Conservation (phyloP, 2,329 filamentous ascomycete genomes). For the Penicillium sp. region DNA sequence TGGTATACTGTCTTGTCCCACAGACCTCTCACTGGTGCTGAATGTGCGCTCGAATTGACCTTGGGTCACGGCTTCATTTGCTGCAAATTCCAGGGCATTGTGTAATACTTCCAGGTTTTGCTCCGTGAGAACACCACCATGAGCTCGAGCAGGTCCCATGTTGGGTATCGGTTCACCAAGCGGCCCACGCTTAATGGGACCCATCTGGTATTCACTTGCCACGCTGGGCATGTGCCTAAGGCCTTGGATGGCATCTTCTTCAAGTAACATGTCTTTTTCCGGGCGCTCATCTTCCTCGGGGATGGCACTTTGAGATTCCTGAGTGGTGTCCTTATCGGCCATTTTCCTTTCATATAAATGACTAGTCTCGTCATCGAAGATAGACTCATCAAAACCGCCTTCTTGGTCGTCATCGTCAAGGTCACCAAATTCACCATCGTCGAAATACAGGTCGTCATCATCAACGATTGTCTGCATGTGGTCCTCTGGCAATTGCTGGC, state of each 20-base stretch:
- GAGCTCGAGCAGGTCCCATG: conserved; percentile 36
- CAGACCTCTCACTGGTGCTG: conserved; percentile 47
- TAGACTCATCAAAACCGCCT: conserved; percentile 48
- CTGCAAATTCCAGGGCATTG: conserved; percentile 78
- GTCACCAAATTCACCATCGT: conserved; percentile 49
- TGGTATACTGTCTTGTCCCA: conserved; percentile 36
- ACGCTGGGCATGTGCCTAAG: conserved; percentile 38
- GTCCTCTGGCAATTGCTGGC: not conserved
- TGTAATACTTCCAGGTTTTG: conserved; percentile 73
- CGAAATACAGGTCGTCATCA: conserved; percentile 49
- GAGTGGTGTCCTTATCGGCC: conserved; percentile 15
- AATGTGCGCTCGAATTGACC: conserved; percentile 70
- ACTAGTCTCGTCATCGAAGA: conserved; percentile 50
- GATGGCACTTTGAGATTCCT: conserved; percentile 5
- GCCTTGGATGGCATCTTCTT: conserved; percentile 14
- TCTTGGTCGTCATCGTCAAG: conserved; percentile 32
- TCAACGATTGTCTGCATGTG: conserved; percentile 16
- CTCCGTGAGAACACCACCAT: conserved; percentile 49
- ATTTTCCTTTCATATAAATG: conserved; percentile 44
- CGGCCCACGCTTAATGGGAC: conserved; percentile 24
- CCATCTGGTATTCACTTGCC: conserved; percentile 33
- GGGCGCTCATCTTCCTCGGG: conserved; percentile 2
- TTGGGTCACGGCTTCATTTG: conserved; percentile 71
- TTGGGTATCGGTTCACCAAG: conserved; percentile 29
- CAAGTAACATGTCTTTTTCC: conserved; percentile 16